Base-by-base conservation (phyloP, 441 rosid species). In the Mallotus japonicus region DNA sequence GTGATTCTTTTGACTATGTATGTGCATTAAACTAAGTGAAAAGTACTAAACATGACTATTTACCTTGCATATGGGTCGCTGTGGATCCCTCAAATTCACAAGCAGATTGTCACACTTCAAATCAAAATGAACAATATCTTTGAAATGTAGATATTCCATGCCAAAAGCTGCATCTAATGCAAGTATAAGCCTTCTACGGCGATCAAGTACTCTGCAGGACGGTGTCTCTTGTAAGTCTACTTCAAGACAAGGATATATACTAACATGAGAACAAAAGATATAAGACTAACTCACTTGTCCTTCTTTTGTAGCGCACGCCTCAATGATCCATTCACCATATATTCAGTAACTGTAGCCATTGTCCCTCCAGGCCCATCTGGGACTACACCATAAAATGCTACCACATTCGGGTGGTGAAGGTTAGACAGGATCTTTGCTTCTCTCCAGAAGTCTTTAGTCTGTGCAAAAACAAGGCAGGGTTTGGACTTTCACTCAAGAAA, bases 321-420 rank as follows among this genome's bases (percentile, higher is more conserved):
- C 63, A 95, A 84, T 75, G 99, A 95, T 71, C 99, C 99, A 85
- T 95, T 90, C 76, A 95, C 97, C 98, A 95, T 91, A 80, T 81
- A 95, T 74, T 95, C 98, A 22, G 98, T 84, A 71, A 95, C 97
- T 2, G 99, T 95, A 55, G 97, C 97, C 82, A 93, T 80, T 73
- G 98, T 93, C 60, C 94, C 97, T 34, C 90, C 98, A 42, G 99
- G 98, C 53, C 99, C 99, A 78, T 95, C 97, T 69, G 89, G 95
- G 65, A 95, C 99, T 54, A 95, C 97, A 44, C 99, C 99, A 34
- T 95, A 95, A 77, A 92, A 92, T 62, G 98, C 97, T 47, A 92
- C 86, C 53, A 95, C 99, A 34, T 95, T 95, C 54, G 99, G 99
- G 79, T 92, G 97, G 85, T 92, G 99, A 75, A 95, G 92, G 75